Percentiles rank a stretch among this genome's conserved stretches.
Conservation (phyloP, 164 flowering plant genomes). For the Buxus sempervirens region DNA sequence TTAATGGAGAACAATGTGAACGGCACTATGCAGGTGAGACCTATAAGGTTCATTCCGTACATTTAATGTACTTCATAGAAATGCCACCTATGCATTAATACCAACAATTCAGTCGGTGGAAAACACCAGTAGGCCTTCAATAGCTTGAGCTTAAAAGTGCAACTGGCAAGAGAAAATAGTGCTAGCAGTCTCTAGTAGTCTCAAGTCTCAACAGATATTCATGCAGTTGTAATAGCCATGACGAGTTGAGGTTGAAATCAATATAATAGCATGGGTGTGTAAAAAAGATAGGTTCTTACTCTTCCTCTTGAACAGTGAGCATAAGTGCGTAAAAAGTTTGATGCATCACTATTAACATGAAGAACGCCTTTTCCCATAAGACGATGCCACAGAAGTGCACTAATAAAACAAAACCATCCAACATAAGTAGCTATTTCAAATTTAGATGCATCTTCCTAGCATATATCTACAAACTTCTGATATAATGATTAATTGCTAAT, state of each 20-base stretch:
- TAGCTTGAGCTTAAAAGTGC: neutral
- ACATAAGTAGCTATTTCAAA: neutral
- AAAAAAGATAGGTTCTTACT: slow-evolving; percentile 37
- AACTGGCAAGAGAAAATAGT: neutral
- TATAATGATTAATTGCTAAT: neutral
- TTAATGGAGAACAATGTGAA: neutral
- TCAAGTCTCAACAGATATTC: neutral
- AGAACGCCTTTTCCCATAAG: slow-evolving; percentile 89
- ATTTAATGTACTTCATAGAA: too few relatives aligned
- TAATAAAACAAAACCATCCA: slow-evolving; percentile 23
- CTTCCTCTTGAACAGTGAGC: slow-evolving; percentile 85
- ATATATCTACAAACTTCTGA: neutral
- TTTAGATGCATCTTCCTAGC: neutral
- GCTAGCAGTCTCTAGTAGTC: too few relatives aligned
- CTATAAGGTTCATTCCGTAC: too few relatives aligned
- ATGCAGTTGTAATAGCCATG: too few relatives aligned
- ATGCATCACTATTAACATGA: slow-evolving; percentile 34
- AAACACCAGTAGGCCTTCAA: neutral
- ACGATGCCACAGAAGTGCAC: slow-evolving; percentile 92
- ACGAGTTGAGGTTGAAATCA: too few relatives aligned
- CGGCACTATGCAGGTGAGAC: neutral
- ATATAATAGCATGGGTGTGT: too few relatives aligned
- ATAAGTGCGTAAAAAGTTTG: slow-evolving; percentile 65
- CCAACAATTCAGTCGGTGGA: neutral
- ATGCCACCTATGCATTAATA: neutral